A percentile compares a stretch with the other conserved stretches of the same genome.
phyloP scores from a whole-genome alignment of 177 flowering plant species.

The Tripterygium wilfordii region DNA sequence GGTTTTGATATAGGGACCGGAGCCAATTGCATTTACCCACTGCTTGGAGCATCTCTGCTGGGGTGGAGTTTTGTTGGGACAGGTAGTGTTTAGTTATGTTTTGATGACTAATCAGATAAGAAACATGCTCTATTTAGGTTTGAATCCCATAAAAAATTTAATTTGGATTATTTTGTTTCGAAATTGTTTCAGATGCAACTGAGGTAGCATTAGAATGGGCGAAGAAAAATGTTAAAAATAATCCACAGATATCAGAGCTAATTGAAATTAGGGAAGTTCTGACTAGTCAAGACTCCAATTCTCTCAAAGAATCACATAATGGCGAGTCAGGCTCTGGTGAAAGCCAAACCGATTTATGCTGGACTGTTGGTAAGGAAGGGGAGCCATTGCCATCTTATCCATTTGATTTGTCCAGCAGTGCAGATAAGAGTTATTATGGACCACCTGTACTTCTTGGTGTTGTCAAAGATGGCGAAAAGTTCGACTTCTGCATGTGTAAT shows the following conservation, averaged over 20 bases:
- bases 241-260: constrained; percentile 64
- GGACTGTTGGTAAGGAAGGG: constrained; percentile 9
- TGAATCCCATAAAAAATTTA: no score
- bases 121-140: no score
- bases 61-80: constrained; percentile 97
- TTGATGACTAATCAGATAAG: no score
- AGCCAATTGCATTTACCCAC: constrained; percentile 96
- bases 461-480: constrained; percentile 65
- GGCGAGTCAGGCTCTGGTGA: constrained; percentile 7
- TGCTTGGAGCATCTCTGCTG: constrained; percentile 85
- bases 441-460: constrained; percentile 67
- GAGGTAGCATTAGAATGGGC: constrained; percentile 95
- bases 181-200: constrained; percentile 68
- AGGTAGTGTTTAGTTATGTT: constrained; percentile 29
- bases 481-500: constrained; percentile 98
- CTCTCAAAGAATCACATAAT: constrained; percentile 12
- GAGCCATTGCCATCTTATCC: constrained; percentile 8
- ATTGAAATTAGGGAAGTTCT: constrained; percentile 74
- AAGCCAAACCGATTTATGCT: constrained; percentile 8
- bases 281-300: not conserved
- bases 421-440: constrained; percentile 27
- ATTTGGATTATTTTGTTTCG: not conserved
- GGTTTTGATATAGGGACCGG: constrained; percentile 98
- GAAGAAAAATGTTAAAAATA: constrained; percentile 59
- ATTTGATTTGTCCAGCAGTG: constrained; percentile 7